Evolutionary conservation across 2,329 filamentous ascomycete genomes (phyloP), one percentile per base, ranked within the genome.

Genomic region (Teratosphaeria pseudoeucalypti): DNA sequence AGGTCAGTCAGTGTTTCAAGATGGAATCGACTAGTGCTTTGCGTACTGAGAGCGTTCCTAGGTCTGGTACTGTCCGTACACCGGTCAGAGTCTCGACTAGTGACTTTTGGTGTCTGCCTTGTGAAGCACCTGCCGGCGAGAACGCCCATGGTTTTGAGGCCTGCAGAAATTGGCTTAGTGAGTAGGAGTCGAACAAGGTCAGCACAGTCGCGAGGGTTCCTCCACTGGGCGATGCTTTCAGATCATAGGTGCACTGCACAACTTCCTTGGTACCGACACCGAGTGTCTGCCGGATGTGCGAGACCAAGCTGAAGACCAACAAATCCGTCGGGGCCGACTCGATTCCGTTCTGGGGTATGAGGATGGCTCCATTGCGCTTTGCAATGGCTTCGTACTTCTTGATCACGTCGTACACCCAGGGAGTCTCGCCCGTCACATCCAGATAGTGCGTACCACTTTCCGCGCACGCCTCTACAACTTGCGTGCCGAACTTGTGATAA

Each of bases 191-290:
- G 62, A 83, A 77, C 9, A 82, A 69, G 34, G 76, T 80, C 14
- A 96, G 72, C 3, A 85, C 76, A 0, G 90, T 91, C 37, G 82
- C 79, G 4, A 92, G 74, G 6, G 77, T 85, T 39, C 84, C 84
- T 32, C 84, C 84, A 57, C 81, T 84, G 3, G 78, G 72, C 6
- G 75, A 75, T 5, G 77, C 75, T 69, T 82, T 83, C 57, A 83
- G 62, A 27, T 81, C 78, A 65, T 84, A 78, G 26, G 84, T 75
- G 3, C 77, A 78, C 63, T 79, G 73, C 52, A 81, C 75, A 52
- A 84, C 74, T 57, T 82, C 77, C 56, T 74, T 73, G 3, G 80
- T 81, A 27, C 78, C 76, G 29, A 76, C 75, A 7, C 77, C 75
- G 57, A 81, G 74, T 12, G 79, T 77, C 55, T 79, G 74, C 52